phyloP scores from a whole-genome alignment of 768 basidiomycete genomes.

The Pholiota molesta region DNA sequence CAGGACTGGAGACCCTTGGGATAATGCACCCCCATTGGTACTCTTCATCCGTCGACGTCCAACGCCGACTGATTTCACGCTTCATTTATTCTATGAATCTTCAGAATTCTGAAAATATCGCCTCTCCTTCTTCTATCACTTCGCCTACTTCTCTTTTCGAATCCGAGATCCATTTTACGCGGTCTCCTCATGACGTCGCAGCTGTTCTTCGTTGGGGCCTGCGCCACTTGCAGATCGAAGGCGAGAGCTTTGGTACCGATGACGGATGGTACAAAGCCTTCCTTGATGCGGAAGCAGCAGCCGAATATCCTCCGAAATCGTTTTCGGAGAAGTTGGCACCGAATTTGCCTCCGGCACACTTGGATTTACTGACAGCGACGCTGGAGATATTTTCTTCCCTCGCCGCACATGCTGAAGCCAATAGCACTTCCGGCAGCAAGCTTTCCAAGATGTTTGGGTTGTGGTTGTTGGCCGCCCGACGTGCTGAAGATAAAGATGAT shows the following conservation, averaged over 20 bases:
- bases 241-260: conserved; percentile 59
- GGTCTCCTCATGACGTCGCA: conserved; percentile 76
- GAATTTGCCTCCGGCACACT: conserved; percentile 58
- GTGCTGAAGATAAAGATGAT: conserved; percentile 53
- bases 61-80: conserved; percentile 68
- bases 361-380: conserved; percentile 57
- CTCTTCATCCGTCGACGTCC: conserved; percentile 70
- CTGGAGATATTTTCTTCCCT: conserved; percentile 70
- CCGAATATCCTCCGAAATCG: conserved; percentile 62
- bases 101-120: conserved; percentile 46
- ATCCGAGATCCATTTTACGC: conserved; percentile 64
- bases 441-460: conserved; percentile 72
- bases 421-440: conserved; percentile 78
- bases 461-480: conserved; percentile 63
- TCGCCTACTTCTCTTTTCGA: conserved; percentile 55
- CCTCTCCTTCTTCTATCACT: conserved; percentile 47
- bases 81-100: conserved; percentile 68
- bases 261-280: conserved; percentile 73
- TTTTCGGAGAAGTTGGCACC: conserved; percentile 67
- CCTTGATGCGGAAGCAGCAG: conserved; percentile 56
- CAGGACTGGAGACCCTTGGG: conserved; percentile 81
- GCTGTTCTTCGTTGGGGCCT: conserved; percentile 82
- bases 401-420: conserved; percentile 71
- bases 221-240: conserved; percentile 70
- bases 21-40: conserved; percentile 89